Evolutionary conservation across 257 asterid species (phyloP).

Genomic region (Plectranthus barbatus): DNA sequence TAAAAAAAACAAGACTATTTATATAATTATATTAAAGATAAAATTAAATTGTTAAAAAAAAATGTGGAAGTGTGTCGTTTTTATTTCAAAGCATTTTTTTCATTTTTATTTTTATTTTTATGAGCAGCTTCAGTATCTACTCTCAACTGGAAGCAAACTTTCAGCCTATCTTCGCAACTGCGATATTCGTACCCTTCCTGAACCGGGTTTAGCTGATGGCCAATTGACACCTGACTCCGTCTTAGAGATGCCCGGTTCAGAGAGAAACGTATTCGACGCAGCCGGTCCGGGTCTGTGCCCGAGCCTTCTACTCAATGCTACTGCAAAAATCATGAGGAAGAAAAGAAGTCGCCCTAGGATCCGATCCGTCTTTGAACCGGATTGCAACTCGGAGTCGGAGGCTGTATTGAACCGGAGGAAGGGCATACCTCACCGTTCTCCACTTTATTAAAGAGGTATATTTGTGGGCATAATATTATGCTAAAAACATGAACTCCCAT

Average conservation of each 20-base stretch:
- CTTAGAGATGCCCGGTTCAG: constrained; percentile 33
- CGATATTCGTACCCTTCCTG: constrained; percentile 28
- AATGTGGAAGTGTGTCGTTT: too few species aligned
- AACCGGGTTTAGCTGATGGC: constrained; percentile 42
- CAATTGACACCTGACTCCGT: constrained; percentile 57
- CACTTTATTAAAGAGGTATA: constrained; percentile 25
- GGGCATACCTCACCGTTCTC: constrained; percentile 62
- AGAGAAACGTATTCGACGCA: constrained; percentile 24
- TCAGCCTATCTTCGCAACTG: constrained; percentile 27
- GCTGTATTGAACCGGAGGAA: constrained; percentile 48
- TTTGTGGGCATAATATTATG: too few species aligned
- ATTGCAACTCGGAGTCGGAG: constrained; percentile 13
- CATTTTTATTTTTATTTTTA: background rate
- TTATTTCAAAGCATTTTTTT: too few species aligned
- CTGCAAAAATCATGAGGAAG: constrained; percentile 35
- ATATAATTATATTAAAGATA: too few species aligned
- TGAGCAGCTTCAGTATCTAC: constrained; percentile 46
- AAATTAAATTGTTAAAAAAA: too few species aligned
- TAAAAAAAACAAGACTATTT: too few species aligned
- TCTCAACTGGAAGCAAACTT: constrained; percentile 29
- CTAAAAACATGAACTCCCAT: too few species aligned
- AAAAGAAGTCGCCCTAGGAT: constrained; percentile 27
- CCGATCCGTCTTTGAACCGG: constrained; percentile 28
- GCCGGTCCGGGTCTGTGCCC: constrained; percentile 15
- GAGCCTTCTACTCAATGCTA: constrained; percentile 33